Percentiles rank a stretch among this genome's conserved stretches.
These are phyloP conservation scores for Sutorius australiensis DNA, from an alignment of 768 basidiomycete species.

Conservation along the genomic window DNA sequence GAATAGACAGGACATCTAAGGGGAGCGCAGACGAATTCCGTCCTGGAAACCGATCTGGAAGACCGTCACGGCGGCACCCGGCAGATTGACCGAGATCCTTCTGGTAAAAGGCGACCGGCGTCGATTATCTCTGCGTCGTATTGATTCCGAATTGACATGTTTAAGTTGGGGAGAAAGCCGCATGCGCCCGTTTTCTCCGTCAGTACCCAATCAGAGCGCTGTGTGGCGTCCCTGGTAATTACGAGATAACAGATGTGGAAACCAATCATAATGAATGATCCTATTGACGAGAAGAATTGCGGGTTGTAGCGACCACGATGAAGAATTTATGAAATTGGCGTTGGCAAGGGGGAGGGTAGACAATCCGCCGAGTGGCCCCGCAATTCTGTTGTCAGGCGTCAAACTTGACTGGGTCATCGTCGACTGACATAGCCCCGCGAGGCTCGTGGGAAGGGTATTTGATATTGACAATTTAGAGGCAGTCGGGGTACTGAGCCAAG, in stretches of 20 bases:
- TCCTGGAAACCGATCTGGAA: constrained; percentile 20
- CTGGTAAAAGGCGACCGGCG: constrained; percentile 11
- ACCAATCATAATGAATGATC: constrained; percentile 18
- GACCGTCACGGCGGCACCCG: constrained; percentile 26
- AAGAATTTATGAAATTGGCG: constrained; percentile 15
- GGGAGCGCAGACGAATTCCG: constrained; percentile 8
- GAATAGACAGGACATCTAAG: constrained; percentile 5
- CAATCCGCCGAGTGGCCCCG: constrained; percentile 7
- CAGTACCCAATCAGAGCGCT: constrained; percentile 18
- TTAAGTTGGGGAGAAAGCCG: constrained; percentile 13
- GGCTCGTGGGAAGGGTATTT: constrained; percentile 16
- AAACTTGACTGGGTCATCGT: constrained; percentile 12
- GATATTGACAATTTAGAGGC: constrained; percentile 15
- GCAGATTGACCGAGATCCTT: constrained; percentile 12
- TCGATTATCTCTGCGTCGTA: constrained; percentile 21
- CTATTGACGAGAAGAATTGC: constrained; percentile 17
- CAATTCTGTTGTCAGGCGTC: neutral
- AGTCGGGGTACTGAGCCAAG: constrained; percentile 21
- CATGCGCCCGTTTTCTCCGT: constrained; percentile 23
- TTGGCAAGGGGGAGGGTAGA: constrained; percentile 10
- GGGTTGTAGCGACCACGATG: constrained; percentile 12
- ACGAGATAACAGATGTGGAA: constrained; percentile 22
- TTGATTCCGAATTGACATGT: constrained; percentile 22
- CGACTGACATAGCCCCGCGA: constrained; percentile 8
- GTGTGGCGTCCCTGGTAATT: constrained; percentile 24